phyloP scores from a whole-genome alignment of 805 yeast species.

The Blastobotrys mokoenaii region DNA sequence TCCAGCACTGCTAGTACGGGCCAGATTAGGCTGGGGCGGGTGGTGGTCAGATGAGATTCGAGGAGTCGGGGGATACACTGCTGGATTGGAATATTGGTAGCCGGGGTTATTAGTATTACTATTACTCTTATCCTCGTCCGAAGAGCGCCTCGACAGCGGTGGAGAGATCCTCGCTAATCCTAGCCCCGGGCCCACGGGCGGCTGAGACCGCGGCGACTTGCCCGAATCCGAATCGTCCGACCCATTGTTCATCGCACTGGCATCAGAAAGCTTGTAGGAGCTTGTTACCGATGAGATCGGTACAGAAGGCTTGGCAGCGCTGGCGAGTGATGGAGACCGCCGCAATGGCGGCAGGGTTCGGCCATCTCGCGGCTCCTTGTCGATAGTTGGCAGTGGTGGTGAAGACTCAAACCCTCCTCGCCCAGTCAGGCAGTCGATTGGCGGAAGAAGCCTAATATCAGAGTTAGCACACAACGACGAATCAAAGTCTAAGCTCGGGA shows the following conservation, averaged over 20 bases:
- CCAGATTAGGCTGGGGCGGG: neutral
- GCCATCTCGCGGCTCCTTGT: no score
- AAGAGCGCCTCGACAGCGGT: neutral
- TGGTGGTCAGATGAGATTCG: neutral
- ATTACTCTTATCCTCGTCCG: slow-evolving; percentile 1
- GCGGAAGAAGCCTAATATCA: no score
- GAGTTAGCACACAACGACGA: no score
- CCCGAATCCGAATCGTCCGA: no score
- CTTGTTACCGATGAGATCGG: neutral
- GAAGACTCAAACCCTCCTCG: no score
- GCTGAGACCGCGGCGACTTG: neutral
- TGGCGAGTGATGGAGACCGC: no score
- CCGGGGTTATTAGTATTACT: neutral
- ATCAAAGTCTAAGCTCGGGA: no score
- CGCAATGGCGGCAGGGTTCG: no score
- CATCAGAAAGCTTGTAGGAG: neutral
- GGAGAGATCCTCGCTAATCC: neutral
- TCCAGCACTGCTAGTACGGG: neutral
- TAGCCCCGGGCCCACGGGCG: neutral
- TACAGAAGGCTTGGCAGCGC: neutral
- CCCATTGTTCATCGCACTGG: no score
- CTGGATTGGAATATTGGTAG: neutral
- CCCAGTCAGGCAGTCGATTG: no score
- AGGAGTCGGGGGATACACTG: neutral
- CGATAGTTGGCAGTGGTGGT: no score